Conservation (phyloP, 2,329 filamentous ascomycete genomes). For the Phialocephala subalpina region DNA sequence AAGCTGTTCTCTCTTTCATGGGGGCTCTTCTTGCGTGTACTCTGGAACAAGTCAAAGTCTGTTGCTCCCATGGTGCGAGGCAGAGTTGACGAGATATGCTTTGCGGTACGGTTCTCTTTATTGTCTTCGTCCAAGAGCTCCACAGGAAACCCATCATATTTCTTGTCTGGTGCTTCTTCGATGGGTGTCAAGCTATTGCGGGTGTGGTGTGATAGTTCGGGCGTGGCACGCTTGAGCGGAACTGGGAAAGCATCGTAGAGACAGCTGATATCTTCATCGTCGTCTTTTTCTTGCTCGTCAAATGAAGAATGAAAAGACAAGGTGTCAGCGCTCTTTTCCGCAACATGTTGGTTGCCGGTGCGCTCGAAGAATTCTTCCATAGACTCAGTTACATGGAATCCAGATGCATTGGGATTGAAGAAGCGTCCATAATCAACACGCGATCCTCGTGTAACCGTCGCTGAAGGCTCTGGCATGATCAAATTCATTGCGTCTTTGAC, state of each 20-base stretch:
- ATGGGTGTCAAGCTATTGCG: constrained; percentile 1
- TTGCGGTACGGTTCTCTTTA: constrained; percentile 25
- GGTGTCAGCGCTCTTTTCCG: constrained; percentile 22
- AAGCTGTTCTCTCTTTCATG: constrained; percentile 32
- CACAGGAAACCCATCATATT: constrained; percentile 34
- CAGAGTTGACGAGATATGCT: constrained; percentile 31
- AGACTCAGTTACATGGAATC: constrained; percentile 12
- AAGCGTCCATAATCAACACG: neutral
- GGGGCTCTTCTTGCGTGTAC: neutral
- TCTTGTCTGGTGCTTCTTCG: neutral
- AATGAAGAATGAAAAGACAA: constrained; percentile 22
- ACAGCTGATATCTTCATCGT: constrained; percentile 11
- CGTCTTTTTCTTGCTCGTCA: constrained; percentile 14
- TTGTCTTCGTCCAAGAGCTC: constrained; percentile 28
- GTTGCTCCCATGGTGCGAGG: constrained; percentile 25
- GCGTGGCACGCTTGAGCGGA: neutral
- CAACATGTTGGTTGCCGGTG: neutral
- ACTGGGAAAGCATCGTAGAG: constrained; percentile 24
- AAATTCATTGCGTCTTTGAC: neutral
- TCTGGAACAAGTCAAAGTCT: constrained; percentile 10
- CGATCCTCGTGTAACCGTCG: neutral
- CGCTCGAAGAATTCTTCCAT: constrained; percentile 12
- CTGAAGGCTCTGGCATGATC: neutral
- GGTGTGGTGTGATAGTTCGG: neutral
- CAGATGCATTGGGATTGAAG: constrained; percentile 11